These are phyloP conservation scores for Pichia californica DNA, from an alignment of 805 yeast genomes.

Conservation along the genomic window DNA sequence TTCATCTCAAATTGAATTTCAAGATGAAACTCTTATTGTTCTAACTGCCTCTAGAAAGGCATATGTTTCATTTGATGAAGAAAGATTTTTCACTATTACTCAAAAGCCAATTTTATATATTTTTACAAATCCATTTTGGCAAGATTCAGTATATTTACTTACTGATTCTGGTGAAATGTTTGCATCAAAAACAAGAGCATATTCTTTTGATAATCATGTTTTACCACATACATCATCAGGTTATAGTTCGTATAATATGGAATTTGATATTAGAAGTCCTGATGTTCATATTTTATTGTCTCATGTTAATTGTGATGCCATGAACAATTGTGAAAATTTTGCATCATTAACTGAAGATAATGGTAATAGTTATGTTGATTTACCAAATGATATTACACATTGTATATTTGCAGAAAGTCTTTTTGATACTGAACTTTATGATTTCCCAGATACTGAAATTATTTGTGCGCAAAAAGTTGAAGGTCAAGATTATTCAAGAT, in stretches of 20 bases:
- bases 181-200: conserved; percentile 64
- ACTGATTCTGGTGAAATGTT: conserved; percentile 46
- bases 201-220: conserved; percentile 38
- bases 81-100: conserved; percentile 33
- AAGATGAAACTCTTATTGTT: conserved; percentile 61
- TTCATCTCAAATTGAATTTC: conserved; percentile 27
- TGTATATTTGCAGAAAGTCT: conserved; percentile 67
- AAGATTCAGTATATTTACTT: conserved; percentile 49
- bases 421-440: conserved; percentile 30
- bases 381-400: conserved; percentile 45
- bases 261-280: conserved; percentile 55
- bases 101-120: conserved; percentile 44
- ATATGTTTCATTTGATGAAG: conserved; percentile 69
- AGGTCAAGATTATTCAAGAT: conserved; percentile 22
- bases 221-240: conserved; percentile 42
- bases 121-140: conserved; percentile 48
- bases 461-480: conserved; percentile 48
- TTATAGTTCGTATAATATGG: conserved; percentile 34
- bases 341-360: conserved; percentile 62
- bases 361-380: conserved; percentile 54
- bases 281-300: conserved; percentile 67
- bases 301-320: conserved; percentile 46
- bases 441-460: conserved; percentile 43
- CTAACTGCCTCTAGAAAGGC: conserved; percentile 46
- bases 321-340: conserved; percentile 43